These are phyloP conservation scores for Ceratocystis lukuohia DNA, from an alignment of 2,329 filamentous ascomycete species.

Conservation along the genomic window DNA sequence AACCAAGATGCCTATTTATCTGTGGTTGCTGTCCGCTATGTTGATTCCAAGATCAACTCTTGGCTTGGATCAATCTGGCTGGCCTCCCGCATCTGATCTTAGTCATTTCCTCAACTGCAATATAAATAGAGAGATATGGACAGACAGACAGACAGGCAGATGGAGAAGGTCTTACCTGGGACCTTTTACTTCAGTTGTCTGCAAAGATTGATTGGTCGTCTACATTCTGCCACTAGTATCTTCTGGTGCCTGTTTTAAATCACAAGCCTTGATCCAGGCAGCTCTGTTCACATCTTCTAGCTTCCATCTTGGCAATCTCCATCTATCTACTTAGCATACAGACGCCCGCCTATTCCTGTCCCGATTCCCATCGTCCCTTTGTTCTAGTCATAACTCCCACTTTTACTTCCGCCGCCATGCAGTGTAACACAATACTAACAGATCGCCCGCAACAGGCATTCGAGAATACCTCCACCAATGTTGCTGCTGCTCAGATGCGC, in stretches of 20 bases:
- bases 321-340: background rate
- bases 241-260: background rate
- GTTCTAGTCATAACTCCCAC: background rate
- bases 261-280: no score
- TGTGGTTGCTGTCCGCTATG: no score
- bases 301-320: background rate
- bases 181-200: no score
- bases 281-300: background rate
- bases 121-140: no score
- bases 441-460: constrained; percentile 54
- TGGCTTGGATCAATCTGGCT: no score
- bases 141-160: no score
- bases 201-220: no score
- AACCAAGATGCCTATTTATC: no score
- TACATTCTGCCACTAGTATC: background rate
- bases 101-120: no score
- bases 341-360: background rate
- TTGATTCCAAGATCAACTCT: no score
- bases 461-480: constrained; percentile 97
- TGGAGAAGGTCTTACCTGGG: no score
- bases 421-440: constrained; percentile 1
- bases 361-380: background rate
- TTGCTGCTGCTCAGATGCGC: constrained; percentile 97
- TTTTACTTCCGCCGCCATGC: background rate
- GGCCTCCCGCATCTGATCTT: no score